A percentile compares a stretch with the other conserved stretches of the same genome.
These are phyloP conservation scores for Debaryomycetaceae sp. DNA, from an alignment of 1,139 yeast species.

Conservation along the genomic window DNA sequence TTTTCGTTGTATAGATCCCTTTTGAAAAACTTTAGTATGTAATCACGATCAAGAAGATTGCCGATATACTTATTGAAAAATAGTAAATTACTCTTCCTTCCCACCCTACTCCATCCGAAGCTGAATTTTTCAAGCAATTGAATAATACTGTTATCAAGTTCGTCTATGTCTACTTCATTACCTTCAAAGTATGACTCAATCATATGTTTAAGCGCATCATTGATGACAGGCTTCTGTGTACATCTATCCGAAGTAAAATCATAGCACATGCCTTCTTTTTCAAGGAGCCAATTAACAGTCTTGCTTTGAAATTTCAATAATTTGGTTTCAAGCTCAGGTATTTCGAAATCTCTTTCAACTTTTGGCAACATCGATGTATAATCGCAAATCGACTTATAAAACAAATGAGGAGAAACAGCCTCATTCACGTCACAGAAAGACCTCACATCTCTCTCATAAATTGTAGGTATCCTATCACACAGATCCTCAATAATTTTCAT, in stretches of 20 bases:
- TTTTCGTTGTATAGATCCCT: background rate
- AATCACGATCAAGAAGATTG: constrained; percentile 33
- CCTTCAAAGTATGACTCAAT: background rate
- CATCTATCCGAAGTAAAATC: constrained; percentile 25
- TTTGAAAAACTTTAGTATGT: background rate
- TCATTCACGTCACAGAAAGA: constrained; percentile 6
- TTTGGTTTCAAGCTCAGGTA: constrained; percentile 49
- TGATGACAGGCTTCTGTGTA: constrained; percentile 14
- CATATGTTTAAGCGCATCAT: constrained; percentile 5
- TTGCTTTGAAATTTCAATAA: constrained; percentile 59
- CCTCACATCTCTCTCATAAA: background rate
- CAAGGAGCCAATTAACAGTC: constrained; percentile 63
- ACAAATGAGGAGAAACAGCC: constrained; percentile 23
- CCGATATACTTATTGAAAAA: constrained; percentile 55
- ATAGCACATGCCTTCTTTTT: constrained; percentile 53
- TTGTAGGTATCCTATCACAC: constrained; percentile 7
- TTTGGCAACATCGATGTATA: constrained; percentile 24
- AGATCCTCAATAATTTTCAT: background rate
- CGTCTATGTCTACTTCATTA: constrained; percentile 1
- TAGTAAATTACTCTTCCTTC: constrained; percentile 12
- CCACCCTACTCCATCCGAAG: constrained; percentile 51
- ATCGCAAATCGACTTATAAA: constrained; percentile 35
- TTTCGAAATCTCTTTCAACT: constrained; percentile 21
- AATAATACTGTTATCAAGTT: constrained; percentile 6
- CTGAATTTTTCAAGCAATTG: constrained; percentile 33